Evolutionary conservation across 1,139 yeast genomes (phyloP), one percentile per base, ranked within the genome.

Genomic region (Debaryomyces sp.): DNA sequence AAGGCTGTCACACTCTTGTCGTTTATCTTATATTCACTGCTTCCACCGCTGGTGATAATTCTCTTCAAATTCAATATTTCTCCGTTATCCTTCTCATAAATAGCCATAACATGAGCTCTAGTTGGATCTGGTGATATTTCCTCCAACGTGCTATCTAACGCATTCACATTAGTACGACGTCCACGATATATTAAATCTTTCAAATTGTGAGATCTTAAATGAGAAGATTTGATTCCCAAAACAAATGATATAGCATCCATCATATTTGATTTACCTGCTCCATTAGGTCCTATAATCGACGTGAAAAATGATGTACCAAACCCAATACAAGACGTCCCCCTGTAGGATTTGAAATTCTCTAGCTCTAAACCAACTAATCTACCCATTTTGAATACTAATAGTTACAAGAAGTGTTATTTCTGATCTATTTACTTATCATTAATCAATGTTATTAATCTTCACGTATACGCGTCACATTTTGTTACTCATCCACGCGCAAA

Each of bases 241-340:
- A 94, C 99, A 64, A 94, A 94, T 2, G 97, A 90, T 15, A 92
- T 91, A 41, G 98, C 98, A 66, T 92, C 98, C 98, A 92, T 92
- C 92, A 92, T 87, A 62, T 94, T 94, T 43, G 96, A 89, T 71
- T 94, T 94, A 12, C 99, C 99, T 1, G 97, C 88, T 15, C 99
- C 99, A 77, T 95, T 95, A 13, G 99, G 98, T 1, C 99, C 99
- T 50, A 95, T 89, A 53, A 94, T 89, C 42, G 96, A 87, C 1
- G 96, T 89, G 70, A 95, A 94, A 54, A 80, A 79, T 1, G 96
- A 82, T 6, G 83, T 75, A 1, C 96, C 98, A 66, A 92, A 87
- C 2, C 95, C 96, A 18, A 94, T 82, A 8, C 78, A 74, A 21
- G 90, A 78, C 0, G 80, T 78, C 0, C 96, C 98, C 50, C 81